A percentile compares a stretch with the other conserved stretches of the same genome.
These are phyloP conservation scores for Sutorius australiensis DNA, from an alignment of 768 basidiomycete genomes.

Conservation along the genomic window DNA sequence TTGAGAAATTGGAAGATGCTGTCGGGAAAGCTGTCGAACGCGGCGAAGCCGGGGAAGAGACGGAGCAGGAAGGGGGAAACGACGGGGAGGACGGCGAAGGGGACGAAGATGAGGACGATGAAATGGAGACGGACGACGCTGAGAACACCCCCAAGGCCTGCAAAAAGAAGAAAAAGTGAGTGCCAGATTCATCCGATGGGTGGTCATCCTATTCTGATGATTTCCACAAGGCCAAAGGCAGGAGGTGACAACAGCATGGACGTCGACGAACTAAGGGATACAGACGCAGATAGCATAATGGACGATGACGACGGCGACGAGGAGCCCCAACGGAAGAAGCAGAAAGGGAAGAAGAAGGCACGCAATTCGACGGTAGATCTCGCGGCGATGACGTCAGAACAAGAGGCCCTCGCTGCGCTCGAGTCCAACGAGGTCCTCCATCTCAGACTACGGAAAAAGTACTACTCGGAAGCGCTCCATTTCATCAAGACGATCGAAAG, in stretches of 20 bases:
- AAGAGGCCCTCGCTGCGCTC: slow-evolving; percentile 65
- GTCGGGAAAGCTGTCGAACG: slow-evolving; percentile 61
- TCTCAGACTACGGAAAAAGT: slow-evolving; percentile 75
- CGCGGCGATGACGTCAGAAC: slow-evolving; percentile 63
- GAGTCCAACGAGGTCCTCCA: slow-evolving; percentile 62
- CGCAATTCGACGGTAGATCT: slow-evolving; percentile 73
- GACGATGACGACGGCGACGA: slow-evolving; percentile 41
- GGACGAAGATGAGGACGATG: slow-evolving; percentile 36
- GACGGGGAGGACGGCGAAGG: slow-evolving; percentile 35
- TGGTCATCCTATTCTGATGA: slow-evolving; percentile 8
- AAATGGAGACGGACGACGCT: slow-evolving; percentile 25
- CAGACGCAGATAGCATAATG: slow-evolving; percentile 35
- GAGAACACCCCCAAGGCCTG: slow-evolving; percentile 25
- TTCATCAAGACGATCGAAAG: slow-evolving; percentile 73
- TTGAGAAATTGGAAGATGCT: slow-evolving; percentile 65
- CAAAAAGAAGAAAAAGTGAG: slow-evolving; percentile 32
- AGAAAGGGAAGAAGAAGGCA: slow-evolving; percentile 44
- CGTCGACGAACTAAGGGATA: slow-evolving; percentile 43
- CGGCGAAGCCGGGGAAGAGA: slow-evolving; percentile 35
- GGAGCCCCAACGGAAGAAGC: slow-evolving; percentile 35
- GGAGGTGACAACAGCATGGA: slow-evolving; percentile 53
- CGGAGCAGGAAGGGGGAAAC: slow-evolving; percentile 32
- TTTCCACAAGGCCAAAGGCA: slow-evolving; percentile 16
- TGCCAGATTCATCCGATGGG: background rate
- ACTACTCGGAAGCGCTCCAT: slow-evolving; percentile 77